These are phyloP conservation scores for Pelargonium myrrhifolium DNA, from an alignment of 441 rosid species.

Conservation along the genomic window DNA sequence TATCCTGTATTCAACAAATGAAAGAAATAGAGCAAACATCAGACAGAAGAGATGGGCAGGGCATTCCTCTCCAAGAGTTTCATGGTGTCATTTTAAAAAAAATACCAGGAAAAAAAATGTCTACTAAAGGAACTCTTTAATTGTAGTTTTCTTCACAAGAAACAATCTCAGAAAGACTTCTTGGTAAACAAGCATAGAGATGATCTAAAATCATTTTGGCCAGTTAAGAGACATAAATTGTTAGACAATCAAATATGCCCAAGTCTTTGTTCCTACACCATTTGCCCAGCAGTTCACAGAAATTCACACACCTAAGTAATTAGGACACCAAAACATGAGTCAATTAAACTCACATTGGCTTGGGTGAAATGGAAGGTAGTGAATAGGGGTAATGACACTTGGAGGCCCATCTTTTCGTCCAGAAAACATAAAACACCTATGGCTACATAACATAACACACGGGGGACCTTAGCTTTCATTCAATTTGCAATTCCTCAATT, in stretches of 20 bases:
- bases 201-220: not conserved
- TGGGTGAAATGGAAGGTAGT: no score
- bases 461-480: no score
- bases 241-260: not conserved
- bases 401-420: no score
- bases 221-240: not conserved
- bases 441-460: no score
- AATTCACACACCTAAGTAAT: no score
- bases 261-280: not conserved
- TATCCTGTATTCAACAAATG: slow-evolving; percentile 38
- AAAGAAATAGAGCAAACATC: slow-evolving; percentile 1
- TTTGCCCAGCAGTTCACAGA: no score
- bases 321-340: no score
- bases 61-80: not conserved
- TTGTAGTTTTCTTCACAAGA: not conserved
- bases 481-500: no score
- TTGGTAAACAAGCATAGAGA: not conserved
- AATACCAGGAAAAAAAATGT: not conserved
- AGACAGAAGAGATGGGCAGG: not conserved
- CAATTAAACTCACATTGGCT: no score
- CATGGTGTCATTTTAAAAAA: not conserved
- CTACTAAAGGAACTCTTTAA: not conserved
- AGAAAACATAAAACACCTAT: no score
- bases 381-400: no score
- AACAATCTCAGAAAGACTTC: not conserved